These are phyloP conservation scores for Monascus ruber DNA, from an alignment of 2,329 filamentous ascomycete species.

Conservation along the genomic window DNA sequence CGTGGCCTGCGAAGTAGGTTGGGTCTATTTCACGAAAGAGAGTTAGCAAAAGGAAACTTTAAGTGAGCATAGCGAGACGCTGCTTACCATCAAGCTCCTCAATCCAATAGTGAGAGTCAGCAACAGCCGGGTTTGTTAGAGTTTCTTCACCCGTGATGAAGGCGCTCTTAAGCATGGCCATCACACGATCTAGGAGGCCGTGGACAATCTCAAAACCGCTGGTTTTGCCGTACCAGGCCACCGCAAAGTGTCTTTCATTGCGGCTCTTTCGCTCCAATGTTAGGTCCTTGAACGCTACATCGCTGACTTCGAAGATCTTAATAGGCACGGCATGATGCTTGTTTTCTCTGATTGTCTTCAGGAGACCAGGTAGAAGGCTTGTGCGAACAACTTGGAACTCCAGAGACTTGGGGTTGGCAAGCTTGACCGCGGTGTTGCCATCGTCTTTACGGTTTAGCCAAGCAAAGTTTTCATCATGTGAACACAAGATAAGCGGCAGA, in stretches of 20 bases:
- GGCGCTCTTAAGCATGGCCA: slow-evolving; percentile 78
- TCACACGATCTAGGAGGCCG: slow-evolving; percentile 79
- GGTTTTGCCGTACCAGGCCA: slow-evolving; percentile 86
- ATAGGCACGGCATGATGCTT: slow-evolving; percentile 79
- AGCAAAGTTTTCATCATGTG: slow-evolving; percentile 93
- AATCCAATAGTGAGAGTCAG: slow-evolving; percentile 75
- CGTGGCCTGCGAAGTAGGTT: slow-evolving; percentile 85
- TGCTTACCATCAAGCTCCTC: slow-evolving; percentile 67
- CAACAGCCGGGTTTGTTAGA: slow-evolving; percentile 46
- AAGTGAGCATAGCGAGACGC: background rate
- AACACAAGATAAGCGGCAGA: slow-evolving; percentile 91
- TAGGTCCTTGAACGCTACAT: slow-evolving; percentile 84
- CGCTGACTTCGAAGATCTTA: slow-evolving; percentile 83
- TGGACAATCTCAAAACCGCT: slow-evolving; percentile 94
- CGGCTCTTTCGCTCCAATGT: slow-evolving; percentile 70
- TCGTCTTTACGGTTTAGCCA: slow-evolving; percentile 89
- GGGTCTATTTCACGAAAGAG: slow-evolving; percentile 41
- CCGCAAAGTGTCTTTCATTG: slow-evolving; percentile 94
- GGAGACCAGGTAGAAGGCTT: slow-evolving; percentile 68
- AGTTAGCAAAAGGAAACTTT: slow-evolving; percentile 1
- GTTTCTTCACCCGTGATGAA: slow-evolving; percentile 71
- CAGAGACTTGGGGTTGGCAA: slow-evolving; percentile 84
- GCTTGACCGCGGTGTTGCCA: slow-evolving; percentile 66
- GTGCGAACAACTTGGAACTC: slow-evolving; percentile 93
- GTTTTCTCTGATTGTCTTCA: slow-evolving; percentile 92